Evolutionary conservation across 2,329 filamentous ascomycete species (phyloP).

Genomic region (Triangularia verruculosa): DNA sequence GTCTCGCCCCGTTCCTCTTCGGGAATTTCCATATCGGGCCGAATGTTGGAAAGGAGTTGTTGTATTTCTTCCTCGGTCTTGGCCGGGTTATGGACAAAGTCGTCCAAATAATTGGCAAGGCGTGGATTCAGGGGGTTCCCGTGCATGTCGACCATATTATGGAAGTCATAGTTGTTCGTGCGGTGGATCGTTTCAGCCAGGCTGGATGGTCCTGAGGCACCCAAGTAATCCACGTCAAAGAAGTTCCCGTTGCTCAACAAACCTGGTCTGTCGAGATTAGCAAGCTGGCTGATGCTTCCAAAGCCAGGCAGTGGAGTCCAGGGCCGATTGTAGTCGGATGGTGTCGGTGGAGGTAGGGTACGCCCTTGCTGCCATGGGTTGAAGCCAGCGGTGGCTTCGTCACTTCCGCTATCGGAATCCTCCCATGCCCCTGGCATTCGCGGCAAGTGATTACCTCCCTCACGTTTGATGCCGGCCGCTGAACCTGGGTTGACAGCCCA

Average conservation of each 20-base stretch:
- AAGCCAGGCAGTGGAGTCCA: not conserved
- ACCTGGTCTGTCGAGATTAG: conserved; percentile 17
- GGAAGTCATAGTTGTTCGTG: conserved; percentile 39
- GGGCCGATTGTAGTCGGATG: not conserved
- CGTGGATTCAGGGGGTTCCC: conserved; percentile 38
- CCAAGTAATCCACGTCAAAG: conserved; percentile 3
- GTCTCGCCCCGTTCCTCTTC: conserved; percentile 64
- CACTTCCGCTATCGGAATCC: conserved; percentile 13
- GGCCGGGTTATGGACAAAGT: conserved; percentile 38
- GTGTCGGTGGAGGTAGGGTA: conserved; percentile 6
- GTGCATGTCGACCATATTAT: conserved; percentile 34
- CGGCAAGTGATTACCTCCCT: not conserved
- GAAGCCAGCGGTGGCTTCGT: not conserved
- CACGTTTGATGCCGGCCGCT: not conserved
- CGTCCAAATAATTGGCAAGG: conserved; percentile 35
- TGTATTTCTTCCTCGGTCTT: conserved; percentile 63
- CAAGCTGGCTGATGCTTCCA: not conserved
- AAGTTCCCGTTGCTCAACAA: conserved; percentile 23
- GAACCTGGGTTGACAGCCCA: not conserved
- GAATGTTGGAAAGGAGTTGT: conserved; percentile 67
- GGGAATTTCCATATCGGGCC: conserved; percentile 65
- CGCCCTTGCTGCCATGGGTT: not conserved
- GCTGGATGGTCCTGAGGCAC: not conserved
- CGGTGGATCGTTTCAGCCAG: conserved; percentile 38
- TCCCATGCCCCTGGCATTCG: conserved; percentile 14